These are phyloP conservation scores for Geotrichum ghanense DNA, from an alignment of 805 yeast genomes.

Conservation along the genomic window DNA sequence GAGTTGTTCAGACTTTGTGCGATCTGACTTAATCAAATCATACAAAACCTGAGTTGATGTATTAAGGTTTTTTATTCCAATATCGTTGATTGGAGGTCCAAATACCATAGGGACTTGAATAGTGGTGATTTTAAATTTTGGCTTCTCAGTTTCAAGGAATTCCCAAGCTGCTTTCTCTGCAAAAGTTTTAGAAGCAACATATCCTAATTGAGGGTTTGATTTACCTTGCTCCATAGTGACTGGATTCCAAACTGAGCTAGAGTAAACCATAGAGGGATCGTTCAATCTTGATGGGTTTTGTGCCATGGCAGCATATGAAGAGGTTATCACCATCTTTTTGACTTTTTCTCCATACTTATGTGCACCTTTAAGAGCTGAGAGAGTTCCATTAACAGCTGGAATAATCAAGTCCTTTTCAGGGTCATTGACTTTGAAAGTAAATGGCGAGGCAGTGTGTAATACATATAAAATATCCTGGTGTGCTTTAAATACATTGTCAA, in stretches of 20 bases:
- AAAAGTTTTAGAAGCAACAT: conserved; percentile 35
- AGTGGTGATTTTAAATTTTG: conserved; percentile 17
- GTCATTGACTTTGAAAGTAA: conserved; percentile 24
- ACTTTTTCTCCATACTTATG: conserved; percentile 30
- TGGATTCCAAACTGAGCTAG: conserved; percentile 30
- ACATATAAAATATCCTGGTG: conserved; percentile 27
- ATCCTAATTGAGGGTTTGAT: conserved; percentile 8
- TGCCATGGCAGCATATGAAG: conserved; percentile 40
- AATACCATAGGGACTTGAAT: conserved; percentile 24
- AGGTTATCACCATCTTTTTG: conserved; percentile 35
- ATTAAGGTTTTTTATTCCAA: conserved; percentile 24
- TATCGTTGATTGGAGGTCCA: conserved; percentile 23
- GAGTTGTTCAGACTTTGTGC: too few relatives aligned
- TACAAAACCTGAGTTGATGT: conserved; percentile 23
- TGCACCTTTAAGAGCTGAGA: conserved; percentile 32
- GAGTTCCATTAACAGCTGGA: conserved; percentile 40
- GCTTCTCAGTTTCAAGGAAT: conserved; percentile 28
- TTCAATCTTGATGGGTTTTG: conserved; percentile 13
- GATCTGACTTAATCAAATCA: too few relatives aligned
- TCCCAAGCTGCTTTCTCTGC: conserved; percentile 54
- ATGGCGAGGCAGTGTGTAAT: conserved; percentile 33
- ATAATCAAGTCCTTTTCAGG: conserved; percentile 30
- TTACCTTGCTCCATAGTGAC: conserved; percentile 21
- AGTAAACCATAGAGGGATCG: conserved; percentile 16
- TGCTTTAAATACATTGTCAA: conserved; percentile 34